Evolutionary conservation across 2,329 filamentous ascomycete genomes (phyloP), one percentile per base, ranked within the genome.

Genomic region (Dothiorella sarmentorum): DNA sequence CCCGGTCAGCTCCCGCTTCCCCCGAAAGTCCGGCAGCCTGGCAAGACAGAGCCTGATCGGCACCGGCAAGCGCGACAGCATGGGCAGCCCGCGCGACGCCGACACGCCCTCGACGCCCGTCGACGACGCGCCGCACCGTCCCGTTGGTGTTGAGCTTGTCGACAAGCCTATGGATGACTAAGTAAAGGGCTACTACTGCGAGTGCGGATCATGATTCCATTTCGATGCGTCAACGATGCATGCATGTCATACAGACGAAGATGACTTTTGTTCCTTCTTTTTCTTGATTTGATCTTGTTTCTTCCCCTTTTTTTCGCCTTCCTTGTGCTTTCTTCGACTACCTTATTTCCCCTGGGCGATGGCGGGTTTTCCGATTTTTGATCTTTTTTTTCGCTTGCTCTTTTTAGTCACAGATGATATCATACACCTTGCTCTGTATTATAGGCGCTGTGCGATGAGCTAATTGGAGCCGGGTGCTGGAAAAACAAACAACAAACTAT

Each of bases 141-240:
- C 68, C 44, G 72, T 76, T 52, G 84, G 86, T 6, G 87, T 91
- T 40, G 86, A 85, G 64, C 77, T 91, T 67, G 84, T 85, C 67
- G 88, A 91, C 71, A 86, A 83, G 73, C 85, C 88, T n/a, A 90
- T 91, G 86, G 86, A 90, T 74, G 86, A 90, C 73, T 89, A 26
- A 56, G 40, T 22, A 24, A 53, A 18, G n/a, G 24, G 11, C 24
- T 18, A 9, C 9, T 13, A 18, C 13, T 45, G 43, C 43, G 6
- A 18, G 26, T 45, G 43, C 43, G 13, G 17, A 24, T 53, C 40
- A 53, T 53, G 49, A 53, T 53, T 53, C 49, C 37, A 9, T 37
- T 53, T 11, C 20, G 24, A 53, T 53, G 49, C 49, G 49, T 42
- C 49, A 18, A 42, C 24, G 49, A 53, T 53, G 49, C 49, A 40